Conservation (phyloP, 225 moss, liverwort and hornwort genomes). For the Lunularia cruciata region DNA sequence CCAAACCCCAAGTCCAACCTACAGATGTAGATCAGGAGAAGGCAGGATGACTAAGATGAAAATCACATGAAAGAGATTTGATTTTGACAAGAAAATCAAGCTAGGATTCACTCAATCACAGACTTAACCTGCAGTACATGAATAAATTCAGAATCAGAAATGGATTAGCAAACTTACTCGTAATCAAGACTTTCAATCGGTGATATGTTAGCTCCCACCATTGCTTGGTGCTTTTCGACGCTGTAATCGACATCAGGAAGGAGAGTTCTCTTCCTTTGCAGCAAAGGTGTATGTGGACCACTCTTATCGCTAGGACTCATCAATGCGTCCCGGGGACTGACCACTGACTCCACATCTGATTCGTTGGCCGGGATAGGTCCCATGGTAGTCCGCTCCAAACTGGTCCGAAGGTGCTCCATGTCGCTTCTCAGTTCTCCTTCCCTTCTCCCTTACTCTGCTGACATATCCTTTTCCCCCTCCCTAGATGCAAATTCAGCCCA, state of each 20-base stretch:
- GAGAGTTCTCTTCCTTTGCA: slow-evolving; percentile 14
- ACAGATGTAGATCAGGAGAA: too few species aligned
- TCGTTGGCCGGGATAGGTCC: too few species aligned
- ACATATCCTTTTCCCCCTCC: not conserved
- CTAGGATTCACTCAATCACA: too few species aligned
- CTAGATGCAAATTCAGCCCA: slow-evolving; percentile 6
- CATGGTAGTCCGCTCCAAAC: too few species aligned
- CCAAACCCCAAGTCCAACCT: too few species aligned
- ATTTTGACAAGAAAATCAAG: too few species aligned
- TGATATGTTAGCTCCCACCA: slow-evolving; percentile 48
- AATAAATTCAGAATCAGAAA: too few species aligned
- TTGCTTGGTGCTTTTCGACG: slow-evolving; percentile 46
- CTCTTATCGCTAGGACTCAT: slow-evolving; percentile 1
- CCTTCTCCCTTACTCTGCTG: not conserved
- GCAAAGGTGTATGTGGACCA: not conserved
- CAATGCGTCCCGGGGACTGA: not conserved
- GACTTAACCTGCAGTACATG: too few species aligned
- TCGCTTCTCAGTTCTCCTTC: not conserved
- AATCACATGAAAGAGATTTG: too few species aligned
- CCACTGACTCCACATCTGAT: not conserved
- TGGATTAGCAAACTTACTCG: slow-evolving; percentile 54
- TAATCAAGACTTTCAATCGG: slow-evolving; percentile 82
- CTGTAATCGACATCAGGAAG: slow-evolving; percentile 13
- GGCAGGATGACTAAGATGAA: too few species aligned
- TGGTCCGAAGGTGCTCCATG: slow-evolving; percentile 2